Conservation (phyloP, 23 red algal genomes). For the Gracilaria gracilis region DNA sequence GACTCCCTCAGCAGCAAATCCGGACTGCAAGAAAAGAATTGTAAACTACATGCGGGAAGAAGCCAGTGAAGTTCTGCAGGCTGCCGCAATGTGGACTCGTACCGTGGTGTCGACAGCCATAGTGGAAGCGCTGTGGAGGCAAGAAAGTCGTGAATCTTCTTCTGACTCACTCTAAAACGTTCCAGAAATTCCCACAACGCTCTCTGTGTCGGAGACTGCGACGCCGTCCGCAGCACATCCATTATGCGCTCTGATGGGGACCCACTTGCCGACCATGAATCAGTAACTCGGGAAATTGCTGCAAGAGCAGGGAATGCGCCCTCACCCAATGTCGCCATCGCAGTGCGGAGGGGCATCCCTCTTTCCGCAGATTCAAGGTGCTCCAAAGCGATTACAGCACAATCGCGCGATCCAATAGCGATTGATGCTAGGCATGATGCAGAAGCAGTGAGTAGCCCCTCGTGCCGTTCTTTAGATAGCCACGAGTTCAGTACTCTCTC, state of each 20-base stretch:
- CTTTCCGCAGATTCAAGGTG: slow-evolving; percentile 35
- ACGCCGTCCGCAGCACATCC: slow-evolving; percentile 30
- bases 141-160: slow-evolving; percentile 55
- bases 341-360: slow-evolving; percentile 35
- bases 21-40: slow-evolving; percentile 49
- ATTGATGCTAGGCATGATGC: slow-evolving; percentile 64
- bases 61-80: slow-evolving; percentile 60
- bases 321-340: slow-evolving; percentile 45
- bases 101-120: slow-evolving; percentile 45
- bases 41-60: slow-evolving; percentile 52
- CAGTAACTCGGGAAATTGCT: slow-evolving; percentile 53
- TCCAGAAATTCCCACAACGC: slow-evolving; percentile 43
- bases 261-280: slow-evolving; percentile 27
- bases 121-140: slow-evolving; percentile 39
- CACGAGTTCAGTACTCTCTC: slow-evolving; percentile 49
- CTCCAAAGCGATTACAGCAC: slow-evolving; percentile 54
- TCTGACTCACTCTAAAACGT: slow-evolving; percentile 33
- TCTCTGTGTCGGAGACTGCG: slow-evolving; percentile 24
- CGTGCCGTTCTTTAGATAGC: slow-evolving; percentile 47
- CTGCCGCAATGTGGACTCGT: slow-evolving; percentile 19
- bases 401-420: slow-evolving; percentile 17
- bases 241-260: slow-evolving; percentile 38
- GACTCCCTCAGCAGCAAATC: slow-evolving; percentile 32
- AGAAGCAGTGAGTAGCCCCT: slow-evolving; percentile 55
- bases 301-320: slow-evolving; percentile 57